These are phyloP conservation scores for Oryza coarctata DNA, from an alignment of 176 grass and related monocot species.

Conservation along the genomic window DNA sequence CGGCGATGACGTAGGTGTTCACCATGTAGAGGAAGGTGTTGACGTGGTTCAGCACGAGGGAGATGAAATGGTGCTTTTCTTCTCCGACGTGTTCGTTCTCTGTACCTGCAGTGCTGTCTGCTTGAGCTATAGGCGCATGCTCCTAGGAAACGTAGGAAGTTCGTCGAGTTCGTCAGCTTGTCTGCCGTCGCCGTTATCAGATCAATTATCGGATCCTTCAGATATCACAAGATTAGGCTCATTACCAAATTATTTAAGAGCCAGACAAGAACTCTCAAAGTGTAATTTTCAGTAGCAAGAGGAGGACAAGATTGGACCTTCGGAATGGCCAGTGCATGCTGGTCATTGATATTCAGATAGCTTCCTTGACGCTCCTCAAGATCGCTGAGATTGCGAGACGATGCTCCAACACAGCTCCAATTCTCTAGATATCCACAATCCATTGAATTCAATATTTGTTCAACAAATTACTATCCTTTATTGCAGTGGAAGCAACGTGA, in stretches of 20 bases:
- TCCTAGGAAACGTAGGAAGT: slow-evolving; percentile 54
- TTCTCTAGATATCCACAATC: slow-evolving; percentile 30
- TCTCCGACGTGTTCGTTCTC: not conserved
- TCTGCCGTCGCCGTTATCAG: slow-evolving; percentile 52
- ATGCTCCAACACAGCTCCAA: slow-evolving; percentile 57
- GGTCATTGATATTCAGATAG: slow-evolving; percentile 56
- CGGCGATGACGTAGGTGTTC: slow-evolving; percentile 59
- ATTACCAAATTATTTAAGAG: not conserved
- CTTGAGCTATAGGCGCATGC: slow-evolving; percentile 50
- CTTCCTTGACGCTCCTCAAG: slow-evolving; percentile 55
- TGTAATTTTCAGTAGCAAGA: not conserved
- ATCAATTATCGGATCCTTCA: slow-evolving; percentile 59
- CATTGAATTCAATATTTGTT: not conserved
- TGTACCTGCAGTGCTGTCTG: slow-evolving; percentile 4
- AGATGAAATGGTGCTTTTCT: slow-evolving; percentile 56
- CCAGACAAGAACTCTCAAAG: not conserved
- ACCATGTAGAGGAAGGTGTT: slow-evolving; percentile 66
- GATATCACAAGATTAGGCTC: not conserved
- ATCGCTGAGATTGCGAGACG: slow-evolving; percentile 53
- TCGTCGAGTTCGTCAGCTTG: slow-evolving; percentile 56
- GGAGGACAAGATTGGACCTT: slow-evolving; percentile 13
- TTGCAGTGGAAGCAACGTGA: not conserved
- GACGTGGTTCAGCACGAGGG: slow-evolving; percentile 47
- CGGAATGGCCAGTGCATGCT: slow-evolving; percentile 33
- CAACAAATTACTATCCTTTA: not conserved